These are phyloP conservation scores for Trametes meyenii DNA, from an alignment of 768 basidiomycete genomes.

Conservation along the genomic window DNA sequence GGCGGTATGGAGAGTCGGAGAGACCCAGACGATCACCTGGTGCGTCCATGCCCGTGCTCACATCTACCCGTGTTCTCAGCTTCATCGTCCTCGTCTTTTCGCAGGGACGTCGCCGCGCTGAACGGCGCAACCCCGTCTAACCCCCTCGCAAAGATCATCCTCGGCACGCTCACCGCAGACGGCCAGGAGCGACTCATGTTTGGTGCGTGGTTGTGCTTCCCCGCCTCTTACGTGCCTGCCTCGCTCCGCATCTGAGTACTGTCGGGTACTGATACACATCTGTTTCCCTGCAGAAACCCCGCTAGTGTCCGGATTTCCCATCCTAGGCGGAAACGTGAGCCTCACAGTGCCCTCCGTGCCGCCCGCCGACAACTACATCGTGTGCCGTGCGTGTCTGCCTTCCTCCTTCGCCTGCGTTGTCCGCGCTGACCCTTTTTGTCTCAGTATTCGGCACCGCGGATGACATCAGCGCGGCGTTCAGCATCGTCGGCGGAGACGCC, in stretches of 20 bases:
- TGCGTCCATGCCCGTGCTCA: not conserved
- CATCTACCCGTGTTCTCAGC: not conserved
- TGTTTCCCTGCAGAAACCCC: conserved; percentile 39
- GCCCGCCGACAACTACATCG: conserved; percentile 44
- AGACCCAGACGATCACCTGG: conserved; percentile 49
- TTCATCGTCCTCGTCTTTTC: not conserved
- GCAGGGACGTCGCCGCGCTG: conserved; percentile 36
- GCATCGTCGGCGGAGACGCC: conserved; percentile 28
- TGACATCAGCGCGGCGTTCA: conserved; percentile 34
- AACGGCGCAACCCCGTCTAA: conserved; percentile 37
- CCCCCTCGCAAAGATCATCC: conserved; percentile 41
- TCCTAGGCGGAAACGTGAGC: conserved; percentile 42
- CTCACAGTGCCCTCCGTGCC: conserved; percentile 44
- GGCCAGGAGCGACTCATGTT: conserved; percentile 52
- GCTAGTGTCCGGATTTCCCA: conserved; percentile 44
- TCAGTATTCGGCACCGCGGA: conserved; percentile 53
- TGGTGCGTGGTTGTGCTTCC: conserved; percentile 39
- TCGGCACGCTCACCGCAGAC: conserved; percentile 43
- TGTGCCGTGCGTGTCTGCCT: conserved; percentile 41
- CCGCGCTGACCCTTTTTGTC: not conserved
- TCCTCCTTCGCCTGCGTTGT: not conserved
- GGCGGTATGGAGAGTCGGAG: conserved; percentile 43
- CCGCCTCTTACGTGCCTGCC: not conserved
- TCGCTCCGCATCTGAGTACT: not conserved
- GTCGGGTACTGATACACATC: not conserved